Base-by-base conservation (phyloP, 805 yeast species). In the Hanseniaspora valbyensis region DNA sequence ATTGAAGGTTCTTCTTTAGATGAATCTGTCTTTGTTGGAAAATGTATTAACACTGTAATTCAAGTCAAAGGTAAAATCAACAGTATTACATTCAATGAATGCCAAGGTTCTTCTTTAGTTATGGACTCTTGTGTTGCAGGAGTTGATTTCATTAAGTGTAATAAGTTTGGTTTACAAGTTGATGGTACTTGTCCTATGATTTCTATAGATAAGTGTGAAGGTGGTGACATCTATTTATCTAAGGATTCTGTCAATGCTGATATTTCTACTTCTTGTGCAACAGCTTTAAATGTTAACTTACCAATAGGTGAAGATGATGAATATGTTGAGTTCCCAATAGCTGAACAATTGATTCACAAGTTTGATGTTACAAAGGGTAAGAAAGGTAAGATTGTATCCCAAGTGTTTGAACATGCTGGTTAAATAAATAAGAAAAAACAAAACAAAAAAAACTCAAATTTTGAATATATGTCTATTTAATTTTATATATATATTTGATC, bases 1-100 rank as follows among this genome's bases (percentile, higher is more conserved):
- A 71, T 92, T 52, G 88, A 86, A 22, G 94, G 83, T 29, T 44
- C 51, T 10, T 83, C 81, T 57, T 81, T 80, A 76, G 81, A 82
- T 56, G 97, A 92, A 64, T 83, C 95, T 33, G 80, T 92, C 14
- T 88, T 85, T 63, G 83, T 92, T 58, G 94, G 94, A 49, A 81
- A 82, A 60, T 85, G 95, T 69, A 62, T 63, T 38, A 80, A 81
- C 53, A 71, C 77, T 41, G 80, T 95, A 12, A 67, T 92, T 54
- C 92, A 85, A 64, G 71, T 92, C 60, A 80, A 78, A 64, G 98
- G 97, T 53, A 92, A 92, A 64, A 89, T 86, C 45, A 89, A 87
- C 59, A 92, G 96, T 0, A 76, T 92, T 50, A 77, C 95, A 2
- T 61, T 92, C 55, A 81, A 82, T 54, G 81, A 81, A 52, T 79